These are phyloP conservation scores for Wickerhamomyces pijperi DNA, from an alignment of 805 yeast genomes.

Conservation along the genomic window DNA sequence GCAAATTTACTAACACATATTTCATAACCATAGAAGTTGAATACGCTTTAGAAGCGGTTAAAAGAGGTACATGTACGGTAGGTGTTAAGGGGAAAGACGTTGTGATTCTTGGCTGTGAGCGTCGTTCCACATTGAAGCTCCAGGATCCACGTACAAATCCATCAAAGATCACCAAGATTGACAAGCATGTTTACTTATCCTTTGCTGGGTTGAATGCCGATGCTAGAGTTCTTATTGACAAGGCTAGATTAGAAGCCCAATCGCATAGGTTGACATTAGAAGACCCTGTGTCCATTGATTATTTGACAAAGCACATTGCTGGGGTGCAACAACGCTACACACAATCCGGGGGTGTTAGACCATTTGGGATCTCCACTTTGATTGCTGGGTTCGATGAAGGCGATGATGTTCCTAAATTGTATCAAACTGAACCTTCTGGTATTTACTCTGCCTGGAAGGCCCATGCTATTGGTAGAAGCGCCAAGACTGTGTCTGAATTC, in stretches of 20 bases:
- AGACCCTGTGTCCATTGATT: conserved; percentile 86
- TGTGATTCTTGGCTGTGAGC: conserved; percentile 93
- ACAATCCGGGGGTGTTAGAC: conserved; percentile 97
- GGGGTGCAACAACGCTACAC: conserved; percentile 96
- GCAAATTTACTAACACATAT: neutral
- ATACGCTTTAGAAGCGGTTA: conserved; percentile 95
- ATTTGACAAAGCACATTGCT: conserved; percentile 89
- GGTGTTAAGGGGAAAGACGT: conserved; percentile 86
- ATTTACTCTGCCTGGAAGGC: conserved; percentile 98
- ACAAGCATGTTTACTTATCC: conserved; percentile 81
- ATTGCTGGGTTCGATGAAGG: conserved; percentile 92
- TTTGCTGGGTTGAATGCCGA: conserved; percentile 99
- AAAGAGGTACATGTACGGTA: conserved; percentile 96
- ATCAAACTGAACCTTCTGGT: conserved; percentile 96
- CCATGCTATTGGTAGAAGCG: conserved; percentile 88
- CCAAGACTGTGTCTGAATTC: conserved; percentile 91
- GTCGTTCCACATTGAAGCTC: conserved; percentile 86
- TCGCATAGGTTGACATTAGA: conserved; percentile 88
- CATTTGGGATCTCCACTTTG: conserved; percentile 91
- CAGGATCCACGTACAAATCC: conserved; percentile 97
- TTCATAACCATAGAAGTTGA: conserved; percentile 64
- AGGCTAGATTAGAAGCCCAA: conserved; percentile 94
- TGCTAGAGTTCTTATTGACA: conserved; percentile 87
- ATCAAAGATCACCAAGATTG: conserved; percentile 83
- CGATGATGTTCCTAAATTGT: conserved; percentile 71